phyloP scores from a whole-genome alignment of 208 protist genomes.

The Phytomonas sp. region DNA sequence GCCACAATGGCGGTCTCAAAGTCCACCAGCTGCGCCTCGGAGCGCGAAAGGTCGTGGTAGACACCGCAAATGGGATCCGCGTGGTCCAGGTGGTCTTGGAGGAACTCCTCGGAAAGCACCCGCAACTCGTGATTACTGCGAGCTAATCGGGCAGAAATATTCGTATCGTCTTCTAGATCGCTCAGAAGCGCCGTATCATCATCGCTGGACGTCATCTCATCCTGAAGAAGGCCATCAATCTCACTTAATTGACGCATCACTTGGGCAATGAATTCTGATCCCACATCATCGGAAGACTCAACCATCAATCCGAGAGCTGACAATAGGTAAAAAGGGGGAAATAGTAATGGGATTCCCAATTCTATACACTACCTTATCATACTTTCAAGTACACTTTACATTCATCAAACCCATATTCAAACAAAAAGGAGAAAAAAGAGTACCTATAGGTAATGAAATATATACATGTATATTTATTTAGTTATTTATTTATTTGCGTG shows the following conservation, averaged over 20 bases:
- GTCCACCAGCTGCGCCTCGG: slow-evolving; percentile 65
- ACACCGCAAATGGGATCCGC: slow-evolving; percentile 55
- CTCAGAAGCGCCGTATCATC: slow-evolving; percentile 17
- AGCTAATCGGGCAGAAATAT: slow-evolving; percentile 29
- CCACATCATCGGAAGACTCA: slow-evolving; percentile 10
- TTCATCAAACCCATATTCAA: background rate
- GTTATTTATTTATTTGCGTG: background rate
- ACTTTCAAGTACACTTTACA: slow-evolving; percentile 1
- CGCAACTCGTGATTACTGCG: slow-evolving; percentile 59
- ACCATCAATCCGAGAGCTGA: slow-evolving; percentile 9
- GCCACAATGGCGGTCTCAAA: slow-evolving; percentile 81
- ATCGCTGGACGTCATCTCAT: slow-evolving; percentile 13
- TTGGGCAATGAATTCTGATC: slow-evolving; percentile 30
- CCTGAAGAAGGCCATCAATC: slow-evolving; percentile 62
- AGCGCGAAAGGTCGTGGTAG: slow-evolving; percentile 58
- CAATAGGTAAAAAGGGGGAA: background rate
- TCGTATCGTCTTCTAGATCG: slow-evolving; percentile 46
- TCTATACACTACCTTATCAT: background rate
- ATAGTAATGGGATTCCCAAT: background rate
- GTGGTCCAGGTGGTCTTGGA: slow-evolving; percentile 43
- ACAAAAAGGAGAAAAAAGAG: background rate
- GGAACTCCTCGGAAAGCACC: slow-evolving; percentile 46
- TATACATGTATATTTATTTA: slow-evolving; percentile 3
- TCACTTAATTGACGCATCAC: slow-evolving; percentile 47
- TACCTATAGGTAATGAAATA: background rate